Base-by-base conservation (phyloP, 139 green algal genomes). In the Chlamydomonas applanata region DNA sequence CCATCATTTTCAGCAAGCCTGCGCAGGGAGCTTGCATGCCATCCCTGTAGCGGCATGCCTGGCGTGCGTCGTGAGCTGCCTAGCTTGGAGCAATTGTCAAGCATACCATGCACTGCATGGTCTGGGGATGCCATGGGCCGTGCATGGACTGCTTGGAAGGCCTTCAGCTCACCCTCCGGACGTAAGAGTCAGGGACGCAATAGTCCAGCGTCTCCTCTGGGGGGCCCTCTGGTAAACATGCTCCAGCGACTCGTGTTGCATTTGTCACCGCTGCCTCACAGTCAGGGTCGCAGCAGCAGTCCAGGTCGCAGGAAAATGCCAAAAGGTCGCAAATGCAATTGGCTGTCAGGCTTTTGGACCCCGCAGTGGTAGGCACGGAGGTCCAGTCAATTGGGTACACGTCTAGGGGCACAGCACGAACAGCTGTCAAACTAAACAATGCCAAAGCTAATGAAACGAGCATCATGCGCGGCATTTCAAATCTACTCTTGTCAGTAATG, bases 201-300 rank as follows among this genome's bases (percentile, higher is more conserved):
- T 74, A 86, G 19, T 72, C 75, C 16, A 89, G 75, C 33, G 73
- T 71, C 52, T 85, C 57, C 13, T 72, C 68, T 14, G 77, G 75
- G 1, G 52, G n/a, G 2, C 80, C 78, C 1, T 80, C 64, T 7
- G 84, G 80, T 22, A 85, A 44, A 57, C 84, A 89, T 0, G 35
- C 32, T 0, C 40, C 64, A 11, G 77, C 56, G 3, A 62, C 68
- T 32, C 25, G 59, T 2, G 81, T 82, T 4, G 66, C 63, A 16
- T 7, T 34, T 4, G 68, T 64, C 3, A 80, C 54, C 17, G 29
- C 53, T 25, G n/a, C n/a, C 20, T 73, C 59, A 70, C 84, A 89
- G 36, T 62, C 35, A 13, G 72, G 33, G 52, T 89, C 84, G 46
- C 84, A 89, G 69, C 84, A 89, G 78, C 84, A 89, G 17, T 69